A percentile compares a stretch with the other conserved stretches of the same genome.
phyloP scores from a whole-genome alignment of 768 basidiomycete species.

The Trametes gibbosa region DNA sequence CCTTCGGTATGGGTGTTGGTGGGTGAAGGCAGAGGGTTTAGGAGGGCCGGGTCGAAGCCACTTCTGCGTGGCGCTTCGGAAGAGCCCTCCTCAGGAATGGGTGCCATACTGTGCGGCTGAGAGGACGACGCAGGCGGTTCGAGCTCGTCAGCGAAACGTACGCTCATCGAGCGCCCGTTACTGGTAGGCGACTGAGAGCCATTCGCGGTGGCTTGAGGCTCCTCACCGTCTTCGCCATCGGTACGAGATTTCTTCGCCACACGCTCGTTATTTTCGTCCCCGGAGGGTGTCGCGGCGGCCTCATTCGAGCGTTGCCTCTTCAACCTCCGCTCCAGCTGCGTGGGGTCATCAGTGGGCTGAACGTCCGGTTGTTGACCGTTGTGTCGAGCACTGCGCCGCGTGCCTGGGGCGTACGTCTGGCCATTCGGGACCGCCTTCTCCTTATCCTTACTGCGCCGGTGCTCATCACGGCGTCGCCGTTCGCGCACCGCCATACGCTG shows the following conservation, averaged over 20 bases:
- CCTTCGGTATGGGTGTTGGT: neutral
- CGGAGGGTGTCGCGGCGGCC: constrained; percentile 48
- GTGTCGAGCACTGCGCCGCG: constrained; percentile 67
- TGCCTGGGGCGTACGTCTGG: constrained; percentile 43
- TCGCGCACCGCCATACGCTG: constrained; percentile 82
- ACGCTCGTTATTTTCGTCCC: constrained; percentile 49
- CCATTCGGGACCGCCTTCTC: constrained; percentile 32
- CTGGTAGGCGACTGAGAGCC: constrained; percentile 16
- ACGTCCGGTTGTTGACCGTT: constrained; percentile 73
- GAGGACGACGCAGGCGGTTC: constrained; percentile 16
- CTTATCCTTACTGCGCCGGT: constrained; percentile 31
- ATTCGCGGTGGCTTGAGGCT: constrained; percentile 43
- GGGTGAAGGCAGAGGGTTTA: constrained; percentile 47
- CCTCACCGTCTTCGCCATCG: constrained; percentile 40
- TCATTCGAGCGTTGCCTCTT: constrained; percentile 69
- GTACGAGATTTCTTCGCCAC: constrained; percentile 49
- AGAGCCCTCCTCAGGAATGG: neutral
- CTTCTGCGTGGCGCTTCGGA: constrained; percentile 26
- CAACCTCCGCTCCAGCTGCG: constrained; percentile 68
- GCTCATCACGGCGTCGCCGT: constrained; percentile 58
- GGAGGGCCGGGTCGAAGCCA: constrained; percentile 51
- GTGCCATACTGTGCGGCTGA: constrained; percentile 2
- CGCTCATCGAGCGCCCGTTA: constrained; percentile 26
- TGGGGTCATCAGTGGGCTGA: constrained; percentile 64
- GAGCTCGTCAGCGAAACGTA: constrained; percentile 49